Base-by-base conservation (phyloP, 2,329 filamentous ascomycete species). In the Cordyceps javanica region DNA sequence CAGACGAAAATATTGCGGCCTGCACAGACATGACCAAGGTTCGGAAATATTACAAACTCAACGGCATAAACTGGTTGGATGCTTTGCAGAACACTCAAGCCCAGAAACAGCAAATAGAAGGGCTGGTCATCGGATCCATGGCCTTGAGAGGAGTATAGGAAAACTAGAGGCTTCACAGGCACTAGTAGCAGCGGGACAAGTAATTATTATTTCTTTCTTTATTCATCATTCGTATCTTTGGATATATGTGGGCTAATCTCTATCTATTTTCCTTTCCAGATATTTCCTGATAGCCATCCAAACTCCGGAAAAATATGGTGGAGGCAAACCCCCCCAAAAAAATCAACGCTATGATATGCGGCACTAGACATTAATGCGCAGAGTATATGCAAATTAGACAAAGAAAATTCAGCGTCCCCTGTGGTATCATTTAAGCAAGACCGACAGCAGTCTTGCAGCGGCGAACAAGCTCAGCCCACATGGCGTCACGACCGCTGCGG, bases 41-140 rank as follows among this genome's bases (percentile, higher is more conserved):
- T 32, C 84, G 83, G 67, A 97, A 96, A 73, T 85, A 90, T 61
- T 97, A 97, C 73, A 96, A 96, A 70, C 73, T 97, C 30, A 88
- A 88, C 61, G 77, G 80, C 8, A 68, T 83, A n/a, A 72, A 75
- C 48, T 79, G 77, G 63, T 65, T 83, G 2, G 75, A 80, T 45
- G 70, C 71, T 19, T 70, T 77, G 9, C 74, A 80, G 25, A 62
- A 49, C 6, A 41, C 34, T 2, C 32, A 65, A 21, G 66, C 72
- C 61, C 78, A 75, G 65, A 74, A 70, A 57, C 75, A 69, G 59
- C 82, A 88, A 65, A 75, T 89, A 44, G 90, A 95, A 68, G 77
- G 82, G 55, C 77, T 89, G 42, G 77, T 93, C 5, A 65, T 96
- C 55, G 86, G 89, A 1, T 81, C 83, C 16, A 95, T 97, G 82